Percentiles rank a stretch among this genome's conserved stretches.
Evolutionary conservation across 129 eudicot species (phyloP).

Genomic region (Calendula officinalis): DNA sequence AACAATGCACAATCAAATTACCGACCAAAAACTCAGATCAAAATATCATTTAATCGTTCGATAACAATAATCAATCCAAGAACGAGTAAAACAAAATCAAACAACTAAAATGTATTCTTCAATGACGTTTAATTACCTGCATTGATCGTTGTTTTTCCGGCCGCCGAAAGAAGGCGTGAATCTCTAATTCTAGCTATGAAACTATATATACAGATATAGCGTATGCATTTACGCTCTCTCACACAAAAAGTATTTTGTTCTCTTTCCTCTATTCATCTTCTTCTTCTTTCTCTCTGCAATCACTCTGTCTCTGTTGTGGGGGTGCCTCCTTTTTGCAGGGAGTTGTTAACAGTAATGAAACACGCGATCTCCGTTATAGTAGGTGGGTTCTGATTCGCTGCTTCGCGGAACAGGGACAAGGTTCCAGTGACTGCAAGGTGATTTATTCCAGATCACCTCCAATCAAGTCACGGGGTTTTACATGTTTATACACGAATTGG

Average conservation of each 20-base stretch:
- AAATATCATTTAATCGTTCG: background rate
- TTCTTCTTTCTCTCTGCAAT: conserved; percentile 22
- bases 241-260: conserved; percentile 17
- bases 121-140: conserved; percentile 38
- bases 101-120: background rate
- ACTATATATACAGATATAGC: conserved; percentile 4
- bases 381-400: conserved; percentile 23
- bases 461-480: conserved; percentile 24
- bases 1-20: conserved; percentile 2
- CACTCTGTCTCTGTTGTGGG: conserved; percentile 24
- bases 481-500: background rate
- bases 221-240: conserved; percentile 25
- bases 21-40: no score
- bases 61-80: background rate
- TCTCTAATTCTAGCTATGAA: conserved; percentile 2
- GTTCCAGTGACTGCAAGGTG: conserved; percentile 19
- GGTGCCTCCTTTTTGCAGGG: conserved; percentile 54
- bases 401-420: conserved; percentile 26
- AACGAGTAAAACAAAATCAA: background rate
- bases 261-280: background rate
- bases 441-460: conserved; percentile 24
- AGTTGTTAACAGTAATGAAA: conserved; percentile 29
- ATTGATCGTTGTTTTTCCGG: conserved; percentile 43
- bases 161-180: conserved; percentile 17
- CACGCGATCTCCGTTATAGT: conserved; percentile 53